phyloP scores from a whole-genome alignment of 768 basidiomycete genomes.

The Austroboletus festivus region DNA sequence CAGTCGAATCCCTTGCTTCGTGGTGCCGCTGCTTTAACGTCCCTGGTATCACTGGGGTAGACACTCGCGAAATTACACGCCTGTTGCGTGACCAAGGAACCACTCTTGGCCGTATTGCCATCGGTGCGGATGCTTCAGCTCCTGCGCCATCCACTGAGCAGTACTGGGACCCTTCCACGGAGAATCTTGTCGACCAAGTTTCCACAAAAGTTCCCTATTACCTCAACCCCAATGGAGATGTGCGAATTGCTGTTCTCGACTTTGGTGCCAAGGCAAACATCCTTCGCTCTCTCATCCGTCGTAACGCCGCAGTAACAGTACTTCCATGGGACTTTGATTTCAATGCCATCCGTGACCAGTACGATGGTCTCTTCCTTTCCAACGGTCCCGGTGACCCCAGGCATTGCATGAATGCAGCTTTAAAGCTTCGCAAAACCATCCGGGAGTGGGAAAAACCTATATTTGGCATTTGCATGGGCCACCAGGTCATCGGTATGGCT shows the following conservation, averaged over 20 bases:
- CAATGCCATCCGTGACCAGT: conserved; percentile 85
- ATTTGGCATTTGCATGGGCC: conserved; percentile 99
- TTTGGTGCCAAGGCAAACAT: conserved; percentile 99
- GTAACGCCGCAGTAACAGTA: conserved; percentile 90
- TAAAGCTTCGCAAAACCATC: conserved; percentile 77
- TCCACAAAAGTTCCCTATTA: conserved; percentile 84
- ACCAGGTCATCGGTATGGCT: conserved; percentile 96
- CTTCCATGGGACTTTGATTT: conserved; percentile 98
- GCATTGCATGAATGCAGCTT: conserved; percentile 82
- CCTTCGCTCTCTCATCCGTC: conserved; percentile 83
- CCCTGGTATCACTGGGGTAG: conserved; percentile 94
- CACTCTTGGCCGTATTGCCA: conserved; percentile 85
- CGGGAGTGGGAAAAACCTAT: conserved; percentile 90
- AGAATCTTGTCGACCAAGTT: conserved; percentile 92
- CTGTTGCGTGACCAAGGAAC: conserved; percentile 96
- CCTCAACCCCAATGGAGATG: conserved; percentile 81
- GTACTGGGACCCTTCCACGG: conserved; percentile 89
- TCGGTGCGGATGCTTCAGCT: conserved; percentile 67
- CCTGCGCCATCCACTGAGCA: conserved; percentile 61
- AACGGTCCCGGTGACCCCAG: conserved; percentile 96
- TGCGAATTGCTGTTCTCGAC: conserved; percentile 93
- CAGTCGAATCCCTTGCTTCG: conserved; percentile 86
- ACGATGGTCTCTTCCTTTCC: conserved; percentile 91
- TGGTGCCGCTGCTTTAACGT: conserved; percentile 92
- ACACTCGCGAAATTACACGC: conserved; percentile 93